A percentile compares a stretch with the other conserved stretches of the same genome.
These are phyloP conservation scores for Thraustochytrium striatum DNA, from an alignment of 352 stramenopile species.

Conservation along the genomic window DNA sequence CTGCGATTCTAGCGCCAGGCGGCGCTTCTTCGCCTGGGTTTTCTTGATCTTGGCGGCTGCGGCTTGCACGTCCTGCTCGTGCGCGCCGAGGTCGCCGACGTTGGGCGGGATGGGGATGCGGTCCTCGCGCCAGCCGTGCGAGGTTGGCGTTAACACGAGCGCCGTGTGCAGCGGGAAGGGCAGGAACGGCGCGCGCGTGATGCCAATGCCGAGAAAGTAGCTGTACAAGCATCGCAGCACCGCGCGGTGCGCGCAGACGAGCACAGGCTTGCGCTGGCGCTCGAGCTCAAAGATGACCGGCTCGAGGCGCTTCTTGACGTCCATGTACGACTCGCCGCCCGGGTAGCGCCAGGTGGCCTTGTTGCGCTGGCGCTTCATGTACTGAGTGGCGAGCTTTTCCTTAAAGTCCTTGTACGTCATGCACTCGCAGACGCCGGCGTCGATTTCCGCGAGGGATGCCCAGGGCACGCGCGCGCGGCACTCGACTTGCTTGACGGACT, in stretches of 20 bases:
- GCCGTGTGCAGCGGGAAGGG: slow-evolving; percentile 37
- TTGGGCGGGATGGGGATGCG: slow-evolving; percentile 36
- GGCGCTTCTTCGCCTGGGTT: slow-evolving; percentile 32
- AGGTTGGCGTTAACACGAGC: slow-evolving; percentile 37
- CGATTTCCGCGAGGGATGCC: slow-evolving; percentile 84
- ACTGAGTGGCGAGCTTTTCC: slow-evolving; percentile 88
- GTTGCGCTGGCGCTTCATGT: slow-evolving; percentile 75
- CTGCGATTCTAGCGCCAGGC: neutral
- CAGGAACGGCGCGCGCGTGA: slow-evolving; percentile 32
- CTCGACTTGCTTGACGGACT: slow-evolving; percentile 85
- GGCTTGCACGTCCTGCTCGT: slow-evolving; percentile 42
- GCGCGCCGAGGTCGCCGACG: slow-evolving; percentile 32
- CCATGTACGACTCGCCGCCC: slow-evolving; percentile 91
- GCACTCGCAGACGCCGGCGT: slow-evolving; percentile 89
- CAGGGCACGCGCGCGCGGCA: slow-evolving; percentile 56
- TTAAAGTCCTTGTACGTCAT: slow-evolving; percentile 96
- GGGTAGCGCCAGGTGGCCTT: slow-evolving; percentile 62
- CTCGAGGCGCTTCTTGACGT: slow-evolving; percentile 93
- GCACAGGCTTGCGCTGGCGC: slow-evolving; percentile 79
- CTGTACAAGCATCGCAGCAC: slow-evolving; percentile 47
- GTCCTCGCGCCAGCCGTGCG: slow-evolving; percentile 41
- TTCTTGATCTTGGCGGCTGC: slow-evolving; percentile 39
- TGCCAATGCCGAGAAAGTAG: slow-evolving; percentile 45
- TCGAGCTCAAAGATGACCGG: slow-evolving; percentile 94
- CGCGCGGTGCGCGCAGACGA: slow-evolving; percentile 53